Evolutionary conservation across 177 flowering plant species (phyloP), one percentile per base, ranked within the genome.

Genomic region (Vitis hybrid): DNA sequence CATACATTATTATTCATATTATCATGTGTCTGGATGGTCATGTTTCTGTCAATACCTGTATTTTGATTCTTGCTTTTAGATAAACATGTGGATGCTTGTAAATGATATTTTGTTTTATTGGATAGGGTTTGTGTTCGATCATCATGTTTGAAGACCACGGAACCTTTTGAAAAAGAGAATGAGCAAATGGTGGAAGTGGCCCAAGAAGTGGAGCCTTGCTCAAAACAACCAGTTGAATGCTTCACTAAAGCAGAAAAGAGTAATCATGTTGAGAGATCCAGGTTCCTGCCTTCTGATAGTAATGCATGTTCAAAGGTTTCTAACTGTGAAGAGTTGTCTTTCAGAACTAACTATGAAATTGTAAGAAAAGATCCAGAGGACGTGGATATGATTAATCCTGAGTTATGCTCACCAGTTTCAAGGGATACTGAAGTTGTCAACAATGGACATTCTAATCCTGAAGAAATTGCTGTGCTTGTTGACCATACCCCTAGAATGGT

Each of bases 71-170:
- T 39, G 45, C 45, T 39, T 39, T 39, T 39, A 39, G 0, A 39
- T 39, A 39, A 4, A 39, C 45, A 39, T 5, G 45, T 39, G 45
- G 45, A 39, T 39, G 45, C 5, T 39, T 39, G 45, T 39, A 39
- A 12, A 53, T 66, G 4, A 7, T 69, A 5, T 65, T 76, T 55
- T 18, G 53, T 13, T 74, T 18, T 65, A 67, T 10, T 76, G 61
- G 54, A 45, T 78, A 92, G 97, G 85, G 74, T 79, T 51, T 61
- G 20, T 69, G 85, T 82, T 10, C 82, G 94, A 39, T 78, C 88
- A 61, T 76, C 84, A 14, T 73, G 76, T 59, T 74, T 78, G 26
- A 77, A 67, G 69, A 59, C 77, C 53, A 50, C 68, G 54, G 85
- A 78, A 74, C 48, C 78, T 78, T 56, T 51, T 10, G 56, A 2